Evolutionary conservation across 441 rosid species (phyloP).

Genomic region (Lepidium campestre): DNA sequence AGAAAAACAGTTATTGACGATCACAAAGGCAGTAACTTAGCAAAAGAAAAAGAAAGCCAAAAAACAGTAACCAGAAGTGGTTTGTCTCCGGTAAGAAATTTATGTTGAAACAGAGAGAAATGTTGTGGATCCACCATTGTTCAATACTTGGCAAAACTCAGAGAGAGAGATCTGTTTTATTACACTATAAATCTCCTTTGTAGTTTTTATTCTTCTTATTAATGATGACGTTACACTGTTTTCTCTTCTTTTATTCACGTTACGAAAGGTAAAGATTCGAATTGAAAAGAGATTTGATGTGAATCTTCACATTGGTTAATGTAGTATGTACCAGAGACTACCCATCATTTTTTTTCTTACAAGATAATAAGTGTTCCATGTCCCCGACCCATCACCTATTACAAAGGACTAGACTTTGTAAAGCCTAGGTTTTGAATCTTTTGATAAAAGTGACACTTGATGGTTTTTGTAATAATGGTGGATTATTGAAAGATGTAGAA

Average conservation of each 20-base stretch:
- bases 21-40: neutral
- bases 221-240: neutral
- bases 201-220: too few relatives aligned
- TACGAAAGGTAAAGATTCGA: neutral
- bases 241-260: neutral
- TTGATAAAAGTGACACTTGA: too few relatives aligned
- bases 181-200: too few relatives aligned
- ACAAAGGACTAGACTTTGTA: neutral
- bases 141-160: neutral
- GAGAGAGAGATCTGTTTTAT: neutral
- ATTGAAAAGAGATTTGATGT: too few relatives aligned
- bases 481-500: neutral
- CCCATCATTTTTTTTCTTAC: slow-evolving; percentile 11
- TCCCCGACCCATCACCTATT: slow-evolving; percentile 15
- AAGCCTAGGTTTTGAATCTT: too few relatives aligned
- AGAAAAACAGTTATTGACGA: neutral
- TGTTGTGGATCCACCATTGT: slow-evolving; percentile 18
- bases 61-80: slow-evolving; percentile 8
- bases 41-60: neutral
- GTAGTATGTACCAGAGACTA: neutral
- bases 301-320: neutral
- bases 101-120: neutral
- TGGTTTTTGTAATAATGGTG: too few relatives aligned
- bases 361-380: neutral
- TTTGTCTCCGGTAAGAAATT: neutral